These are phyloP conservation scores for Phialemoniopsis sp. DNA, from an alignment of 2,329 filamentous ascomycete species.

Conservation along the genomic window DNA sequence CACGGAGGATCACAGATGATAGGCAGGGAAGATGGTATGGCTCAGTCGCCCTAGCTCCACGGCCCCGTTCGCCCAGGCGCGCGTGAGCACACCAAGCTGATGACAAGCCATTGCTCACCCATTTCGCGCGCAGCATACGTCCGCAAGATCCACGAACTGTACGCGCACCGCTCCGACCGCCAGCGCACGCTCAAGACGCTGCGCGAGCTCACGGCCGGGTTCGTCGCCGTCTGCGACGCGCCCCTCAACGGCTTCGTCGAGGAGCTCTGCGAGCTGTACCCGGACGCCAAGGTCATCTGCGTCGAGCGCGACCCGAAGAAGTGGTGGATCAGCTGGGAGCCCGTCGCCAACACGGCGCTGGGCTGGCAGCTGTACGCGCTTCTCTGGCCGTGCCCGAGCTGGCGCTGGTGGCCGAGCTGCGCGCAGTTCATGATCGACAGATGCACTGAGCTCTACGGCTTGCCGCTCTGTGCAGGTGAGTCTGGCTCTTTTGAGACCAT, in stretches of 20 bases:
- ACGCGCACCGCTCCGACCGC: neutral
- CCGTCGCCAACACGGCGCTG: conserved; percentile 2
- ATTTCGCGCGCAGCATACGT: no score
- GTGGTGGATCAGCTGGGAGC: conserved; percentile 21
- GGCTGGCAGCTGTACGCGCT: neutral
- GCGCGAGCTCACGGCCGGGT: conserved; percentile 25
- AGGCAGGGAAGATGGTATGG: conserved; percentile 25
- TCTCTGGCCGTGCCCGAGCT: conserved; percentile 2
- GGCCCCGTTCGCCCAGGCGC: no score
- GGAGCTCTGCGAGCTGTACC: conserved; percentile 36
- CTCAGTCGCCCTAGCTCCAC: no score
- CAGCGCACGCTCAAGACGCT: conserved; percentile 10
- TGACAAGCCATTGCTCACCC: no score
- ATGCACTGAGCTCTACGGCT: no score
- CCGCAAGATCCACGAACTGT: no score
- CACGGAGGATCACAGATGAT: conserved; percentile 40
- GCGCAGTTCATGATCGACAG: no score
- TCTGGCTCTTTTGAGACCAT: no score
- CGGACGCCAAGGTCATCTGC: conserved; percentile 36
- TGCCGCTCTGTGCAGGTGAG: no score
- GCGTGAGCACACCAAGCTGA: no score
- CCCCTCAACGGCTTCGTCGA: conserved; percentile 30
- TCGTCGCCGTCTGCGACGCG: conserved; percentile 33
- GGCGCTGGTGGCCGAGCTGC: conserved; percentile 3
- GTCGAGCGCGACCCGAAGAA: conserved; percentile 22